Evolutionary conservation across 2,329 filamentous ascomycete species (phyloP).

Genomic region (Xylariaceae sp.): DNA sequence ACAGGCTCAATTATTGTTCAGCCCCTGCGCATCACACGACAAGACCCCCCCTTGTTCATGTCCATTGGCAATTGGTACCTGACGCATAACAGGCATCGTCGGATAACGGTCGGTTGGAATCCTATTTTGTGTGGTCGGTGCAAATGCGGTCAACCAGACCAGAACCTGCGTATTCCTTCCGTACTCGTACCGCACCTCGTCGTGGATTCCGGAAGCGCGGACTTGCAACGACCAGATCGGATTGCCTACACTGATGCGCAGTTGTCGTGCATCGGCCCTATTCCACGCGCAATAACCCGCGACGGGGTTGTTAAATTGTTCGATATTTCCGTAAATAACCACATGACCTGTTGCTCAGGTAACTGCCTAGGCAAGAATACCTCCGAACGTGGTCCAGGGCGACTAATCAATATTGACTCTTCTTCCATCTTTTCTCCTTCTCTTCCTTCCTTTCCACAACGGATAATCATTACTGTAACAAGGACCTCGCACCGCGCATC

Average conservation of each 20-base stretch:
- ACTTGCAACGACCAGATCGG: too few species aligned
- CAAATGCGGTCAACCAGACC: neutral
- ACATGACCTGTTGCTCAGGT: neutral
- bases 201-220: neutral
- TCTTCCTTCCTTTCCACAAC: too few species aligned
- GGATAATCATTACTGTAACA: too few species aligned
- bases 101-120: neutral
- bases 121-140: neutral
- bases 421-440: too few species aligned
- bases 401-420: too few species aligned
- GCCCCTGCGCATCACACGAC: neutral
- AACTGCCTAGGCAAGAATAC: neutral
- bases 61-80: neutral
- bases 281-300: neutral
- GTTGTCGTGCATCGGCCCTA: neutral
- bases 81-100: neutral
- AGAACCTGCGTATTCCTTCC: too few species aligned
- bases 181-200: neutral
- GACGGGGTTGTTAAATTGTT: neutral
- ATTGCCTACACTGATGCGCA: neutral
- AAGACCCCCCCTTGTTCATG: neutral
- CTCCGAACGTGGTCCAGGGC: too few species aligned
- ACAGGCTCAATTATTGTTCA: neutral
- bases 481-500: too few species aligned
- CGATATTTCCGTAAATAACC: neutral